These are phyloP conservation scores for Penicillium sp. DNA, from an alignment of 2,329 filamentous ascomycete species.

Conservation along the genomic window DNA sequence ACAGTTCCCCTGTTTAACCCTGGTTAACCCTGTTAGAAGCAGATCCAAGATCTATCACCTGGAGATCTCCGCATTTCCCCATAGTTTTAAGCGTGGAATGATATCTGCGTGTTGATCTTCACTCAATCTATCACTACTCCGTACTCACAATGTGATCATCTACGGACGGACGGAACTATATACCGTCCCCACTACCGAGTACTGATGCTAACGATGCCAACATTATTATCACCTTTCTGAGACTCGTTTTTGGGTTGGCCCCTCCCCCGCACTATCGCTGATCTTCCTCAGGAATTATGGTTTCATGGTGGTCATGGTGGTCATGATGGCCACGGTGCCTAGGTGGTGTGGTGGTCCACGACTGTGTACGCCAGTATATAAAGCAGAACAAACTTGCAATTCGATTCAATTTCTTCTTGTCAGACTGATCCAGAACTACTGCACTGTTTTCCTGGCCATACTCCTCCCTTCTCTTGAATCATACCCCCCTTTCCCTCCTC, in stretches of 20 bases:
- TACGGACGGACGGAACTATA: conserved; percentile 3
- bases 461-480: too few species aligned
- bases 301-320: not conserved
- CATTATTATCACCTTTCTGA: not conserved
- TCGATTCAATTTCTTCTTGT: too few species aligned
- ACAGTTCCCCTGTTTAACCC: too few species aligned
- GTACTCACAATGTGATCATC: not conserved
- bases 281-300: not conserved
- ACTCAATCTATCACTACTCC: not conserved
- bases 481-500: too few species aligned
- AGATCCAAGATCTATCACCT: not conserved
- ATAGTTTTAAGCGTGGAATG: not conserved
- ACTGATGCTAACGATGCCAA: not conserved
- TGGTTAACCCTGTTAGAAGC: too few species aligned
- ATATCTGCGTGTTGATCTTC: conserved; percentile 4
- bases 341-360: not conserved
- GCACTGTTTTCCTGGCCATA: too few species aligned
- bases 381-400: too few species aligned
- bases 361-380: too few species aligned
- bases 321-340: not conserved
- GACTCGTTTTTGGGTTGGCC: not conserved
- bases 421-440: too few species aligned
- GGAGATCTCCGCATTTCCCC: conserved; percentile 5
- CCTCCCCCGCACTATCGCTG: not conserved
- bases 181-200: not conserved